Evolutionary conservation across 352 stramenopile species (phyloP).

Genomic region (Globisporangium lucens): DNA sequence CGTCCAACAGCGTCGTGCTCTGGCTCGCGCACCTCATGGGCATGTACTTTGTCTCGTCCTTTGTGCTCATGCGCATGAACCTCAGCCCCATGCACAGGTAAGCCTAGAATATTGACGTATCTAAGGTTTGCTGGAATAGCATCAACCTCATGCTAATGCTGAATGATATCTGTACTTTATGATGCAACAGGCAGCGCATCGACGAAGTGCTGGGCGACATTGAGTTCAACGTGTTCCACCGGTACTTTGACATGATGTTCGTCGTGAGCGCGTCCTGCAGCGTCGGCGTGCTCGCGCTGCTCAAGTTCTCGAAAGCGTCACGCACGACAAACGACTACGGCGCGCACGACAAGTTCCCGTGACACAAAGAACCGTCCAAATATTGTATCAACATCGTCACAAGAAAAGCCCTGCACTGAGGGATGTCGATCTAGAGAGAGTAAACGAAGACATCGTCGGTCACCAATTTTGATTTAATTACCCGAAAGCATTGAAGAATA

Average conservation of each 20-base stretch:
- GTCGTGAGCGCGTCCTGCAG: conserved; percentile 72
- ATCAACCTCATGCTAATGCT: background rate
- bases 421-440: background rate
- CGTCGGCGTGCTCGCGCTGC: conserved; percentile 48
- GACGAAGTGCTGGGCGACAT: conserved; percentile 82
- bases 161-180: background rate
- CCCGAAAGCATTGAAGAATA: background rate
- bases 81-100: conserved; percentile 66
- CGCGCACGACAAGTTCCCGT: conserved; percentile 77
- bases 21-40: conserved; percentile 84
- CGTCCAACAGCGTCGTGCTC: conserved; percentile 79
- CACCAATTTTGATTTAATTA: conserved; percentile 1
- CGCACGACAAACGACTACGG: conserved; percentile 72
- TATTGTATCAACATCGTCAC: background rate
- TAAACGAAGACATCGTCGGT: background rate
- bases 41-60: conserved; percentile 88
- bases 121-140: background rate
- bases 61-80: conserved; percentile 89
- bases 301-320: conserved; percentile 80
- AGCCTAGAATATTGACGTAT: background rate
- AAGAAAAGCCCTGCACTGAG: background rate
- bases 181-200: conserved; percentile 52
- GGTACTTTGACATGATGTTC: conserved; percentile 86
- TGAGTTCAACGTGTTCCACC: conserved; percentile 81
- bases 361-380: conserved; percentile 9